These are phyloP conservation scores for Protea cynaroides DNA, from an alignment of 164 flowering plant species.

Conservation along the genomic window DNA sequence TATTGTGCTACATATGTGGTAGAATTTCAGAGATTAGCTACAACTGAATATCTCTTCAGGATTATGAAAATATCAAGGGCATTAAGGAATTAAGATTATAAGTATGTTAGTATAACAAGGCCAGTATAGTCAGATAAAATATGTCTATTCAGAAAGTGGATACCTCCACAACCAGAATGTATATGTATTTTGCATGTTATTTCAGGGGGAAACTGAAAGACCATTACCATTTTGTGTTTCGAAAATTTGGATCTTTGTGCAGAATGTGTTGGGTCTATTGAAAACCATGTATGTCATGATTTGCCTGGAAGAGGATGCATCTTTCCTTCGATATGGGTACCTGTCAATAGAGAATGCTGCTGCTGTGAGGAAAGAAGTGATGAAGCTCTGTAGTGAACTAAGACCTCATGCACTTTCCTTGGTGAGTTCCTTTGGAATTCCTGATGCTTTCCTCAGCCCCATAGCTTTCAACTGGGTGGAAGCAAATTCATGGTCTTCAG, in stretches of 20 bases:
- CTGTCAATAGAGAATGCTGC: slow-evolving; percentile 58
- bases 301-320: slow-evolving; percentile 72
- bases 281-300: slow-evolving; percentile 68
- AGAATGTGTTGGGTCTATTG: slow-evolving; percentile 62
- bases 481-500: slow-evolving; percentile 74
- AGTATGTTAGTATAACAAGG: no score
- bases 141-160: no score
- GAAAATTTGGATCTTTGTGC: slow-evolving; percentile 14
- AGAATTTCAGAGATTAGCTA: no score
- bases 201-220: not conserved
- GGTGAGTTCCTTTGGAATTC: slow-evolving; percentile 85
- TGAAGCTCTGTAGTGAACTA: slow-evolving; percentile 62
- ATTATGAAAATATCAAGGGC: no score
- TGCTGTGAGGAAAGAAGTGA: slow-evolving; percentile 70
- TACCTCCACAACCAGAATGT: no score
- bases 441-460: slow-evolving; percentile 84
- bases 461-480: slow-evolving; percentile 88
- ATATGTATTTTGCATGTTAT: not conserved
- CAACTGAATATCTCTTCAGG: no score
- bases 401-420: slow-evolving; percentile 83
- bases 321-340: slow-evolving; percentile 84
- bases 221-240: not conserved
- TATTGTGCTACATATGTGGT: no score
- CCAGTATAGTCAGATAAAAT: no score
- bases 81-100: no score